Evolutionary conservation across 305 asterid genomes (phyloP).

Genomic region (Fraxinus platypoda): DNA sequence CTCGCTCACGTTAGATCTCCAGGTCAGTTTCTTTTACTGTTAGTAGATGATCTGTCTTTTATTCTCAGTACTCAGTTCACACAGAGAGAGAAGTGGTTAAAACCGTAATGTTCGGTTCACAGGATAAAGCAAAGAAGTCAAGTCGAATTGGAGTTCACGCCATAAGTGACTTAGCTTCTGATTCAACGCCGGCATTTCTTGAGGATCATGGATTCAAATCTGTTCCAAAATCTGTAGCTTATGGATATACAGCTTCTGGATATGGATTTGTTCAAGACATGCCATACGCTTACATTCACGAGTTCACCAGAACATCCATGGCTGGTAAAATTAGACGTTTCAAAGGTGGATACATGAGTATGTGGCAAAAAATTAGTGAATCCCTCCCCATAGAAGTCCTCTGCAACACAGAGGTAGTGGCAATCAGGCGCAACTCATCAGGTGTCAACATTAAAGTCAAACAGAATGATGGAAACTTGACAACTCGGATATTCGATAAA

Average conservation of each 20-base stretch:
- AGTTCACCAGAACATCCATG: conserved; percentile 78
- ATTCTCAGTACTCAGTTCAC: not conserved
- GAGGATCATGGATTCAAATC: conserved; percentile 51
- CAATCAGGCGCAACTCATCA: conserved; percentile 45
- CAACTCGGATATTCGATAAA: conserved; percentile 51
- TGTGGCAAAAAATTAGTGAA: conserved; percentile 60
- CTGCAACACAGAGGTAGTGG: conserved; percentile 57
- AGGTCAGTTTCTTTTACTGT: conserved; percentile 42
- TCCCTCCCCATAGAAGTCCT: conserved; percentile 50
- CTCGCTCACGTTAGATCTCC: conserved; percentile 73
- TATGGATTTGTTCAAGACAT: conserved; percentile 79
- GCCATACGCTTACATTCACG: conserved; percentile 78
- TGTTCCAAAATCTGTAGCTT: conserved; percentile 67
- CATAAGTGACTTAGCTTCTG: conserved; percentile 58
- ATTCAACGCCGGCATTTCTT: conserved; percentile 56
- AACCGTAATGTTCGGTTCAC: not conserved
- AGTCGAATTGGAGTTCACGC: conserved; percentile 72
- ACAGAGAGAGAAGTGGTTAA: not conserved
- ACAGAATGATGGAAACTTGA: conserved; percentile 31
- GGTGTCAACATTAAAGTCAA: conserved; percentile 30
- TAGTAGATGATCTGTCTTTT: not conserved
- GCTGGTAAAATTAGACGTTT: conserved; percentile 78
- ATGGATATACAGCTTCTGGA: conserved; percentile 84
- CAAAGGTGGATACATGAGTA: conserved; percentile 68
- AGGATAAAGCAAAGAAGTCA: conserved; percentile 73